Conservation (phyloP, 345 rosid genomes). For the Pelargonium nanum region DNA sequence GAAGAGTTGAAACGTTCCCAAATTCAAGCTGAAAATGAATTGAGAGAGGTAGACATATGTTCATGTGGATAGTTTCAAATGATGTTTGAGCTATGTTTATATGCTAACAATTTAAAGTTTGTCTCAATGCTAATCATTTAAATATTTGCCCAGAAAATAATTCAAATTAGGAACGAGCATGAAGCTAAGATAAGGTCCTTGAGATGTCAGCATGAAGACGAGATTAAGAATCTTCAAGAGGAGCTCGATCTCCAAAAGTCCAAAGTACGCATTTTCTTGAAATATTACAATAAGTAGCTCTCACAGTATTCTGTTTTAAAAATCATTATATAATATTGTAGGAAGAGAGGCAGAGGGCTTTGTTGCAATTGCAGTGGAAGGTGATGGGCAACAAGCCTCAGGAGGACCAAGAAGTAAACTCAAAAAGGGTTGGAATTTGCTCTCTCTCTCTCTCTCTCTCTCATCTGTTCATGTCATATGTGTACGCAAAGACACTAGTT, state of each 20-base stretch:
- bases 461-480: neutral
- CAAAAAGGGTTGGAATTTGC: constrained; percentile 39
- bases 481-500: neutral
- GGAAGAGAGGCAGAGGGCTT: constrained; percentile 83
- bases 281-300: constrained; percentile 9
- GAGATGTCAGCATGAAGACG: constrained; percentile 66
- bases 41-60: constrained; percentile 40
- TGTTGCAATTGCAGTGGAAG: constrained; percentile 85
- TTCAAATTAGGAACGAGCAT: constrained; percentile 49
- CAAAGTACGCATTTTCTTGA: constrained; percentile 31
- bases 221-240: constrained; percentile 52
- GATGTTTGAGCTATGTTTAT: neutral
- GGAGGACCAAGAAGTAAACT: constrained; percentile 71
- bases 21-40: constrained; percentile 60
- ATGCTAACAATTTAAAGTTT: neutral
- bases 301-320: constrained; percentile 1
- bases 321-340: constrained; percentile 16
- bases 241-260: constrained; percentile 65
- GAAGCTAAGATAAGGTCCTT: constrained; percentile 65
- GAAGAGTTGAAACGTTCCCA: constrained; percentile 59
- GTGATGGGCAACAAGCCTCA: constrained; percentile 75
- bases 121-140: constrained; percentile 4
- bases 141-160: constrained; percentile 36
- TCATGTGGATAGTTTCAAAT: neutral
- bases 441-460: neutral